Base-by-base conservation (phyloP, 495 filamentous ascomycete genomes). In the Neurospora sp. region DNA sequence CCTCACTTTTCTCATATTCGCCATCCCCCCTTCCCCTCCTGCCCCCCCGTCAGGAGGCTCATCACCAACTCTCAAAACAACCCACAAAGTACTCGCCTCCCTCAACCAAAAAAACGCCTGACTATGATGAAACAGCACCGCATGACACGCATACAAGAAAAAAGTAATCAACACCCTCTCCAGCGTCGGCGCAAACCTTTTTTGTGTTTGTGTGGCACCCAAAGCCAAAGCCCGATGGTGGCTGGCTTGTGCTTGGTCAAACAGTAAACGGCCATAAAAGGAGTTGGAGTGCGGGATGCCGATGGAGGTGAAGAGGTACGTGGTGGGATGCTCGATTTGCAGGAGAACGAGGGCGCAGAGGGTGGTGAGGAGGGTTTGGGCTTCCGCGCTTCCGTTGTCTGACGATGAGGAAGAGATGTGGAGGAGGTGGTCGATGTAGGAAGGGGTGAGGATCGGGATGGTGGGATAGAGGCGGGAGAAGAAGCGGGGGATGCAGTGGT, bases 91-190 rank as follows among this genome's bases (percentile, higher is more conserved):
- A 1, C 86, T 89, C 3, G 89, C 87, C 75, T 90, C 88, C 35
- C 88, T 84, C 1, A 91, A 83, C 80, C 87, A 86, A 74, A 87
- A 88, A 82, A 89, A 91, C 0, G 88, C 88, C 53, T 86, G 85
- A 44, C 86, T 85, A 72, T 89, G 87, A 72, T 86, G 85, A 71
- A 89, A 88, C 18, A 93, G 79, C 71, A 89, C 89, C 65, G 89
- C 91, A 76, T 90, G 90, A 53, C 89, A 89, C 0, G 89, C 90
- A 73, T 91, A 93, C 16, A 91, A 80, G 73, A 93, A 92, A 79
- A 91, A 93, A 0, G 90, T 91, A 1, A 90, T 90, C 18, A 91
- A 78, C 14, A 91, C 83, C 18, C 83, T 86, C 69, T 88, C 85
- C 10, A 91, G 82, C 0, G 89, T 89, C 0, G 90, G 86, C 0